Conservation (phyloP, 192 early-diverging fungal genomes). For the Spinellus fusiger region DNA sequence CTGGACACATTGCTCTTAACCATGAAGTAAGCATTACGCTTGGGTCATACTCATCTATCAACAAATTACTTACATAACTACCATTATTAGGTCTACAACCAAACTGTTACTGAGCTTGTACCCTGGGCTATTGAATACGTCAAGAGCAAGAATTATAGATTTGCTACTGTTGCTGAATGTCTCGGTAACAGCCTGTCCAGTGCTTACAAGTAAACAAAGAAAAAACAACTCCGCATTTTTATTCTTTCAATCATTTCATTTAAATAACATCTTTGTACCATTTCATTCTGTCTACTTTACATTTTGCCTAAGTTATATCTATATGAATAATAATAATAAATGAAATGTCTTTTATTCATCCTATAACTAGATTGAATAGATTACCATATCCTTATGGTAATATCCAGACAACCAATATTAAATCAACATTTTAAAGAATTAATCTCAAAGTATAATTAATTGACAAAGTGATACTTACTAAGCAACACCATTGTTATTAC, state of each 20-base stretch:
- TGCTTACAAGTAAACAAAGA: conserved; percentile 7
- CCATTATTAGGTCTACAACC: conserved; percentile 23
- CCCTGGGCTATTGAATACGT: conserved; percentile 36
- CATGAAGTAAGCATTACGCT: no score
- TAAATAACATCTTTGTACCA: neutral
- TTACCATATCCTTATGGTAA: neutral
- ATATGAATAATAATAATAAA: neutral
- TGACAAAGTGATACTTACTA: no score
- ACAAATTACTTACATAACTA: no score
- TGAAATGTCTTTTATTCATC: neutral
- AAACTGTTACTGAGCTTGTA: conserved; percentile 33
- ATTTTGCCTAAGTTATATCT: neutral
- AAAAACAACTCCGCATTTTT: conserved; percentile 2
- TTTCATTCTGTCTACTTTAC: neutral
- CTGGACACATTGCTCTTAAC: conserved; percentile 8
- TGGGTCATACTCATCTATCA: no score
- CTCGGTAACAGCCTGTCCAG: conserved; percentile 17
- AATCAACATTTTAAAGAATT: no score
- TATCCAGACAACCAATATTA: no score
- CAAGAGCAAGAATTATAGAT: conserved; percentile 31
- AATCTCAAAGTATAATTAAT: no score
- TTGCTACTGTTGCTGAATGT: conserved; percentile 43
- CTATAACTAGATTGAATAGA: neutral
- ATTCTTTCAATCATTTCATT: neutral
- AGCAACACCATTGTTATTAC: no score